Evolutionary conservation across 257 asterid species (phyloP), one percentile per base, ranked within the genome.

Genomic region (Catharanthus roseus): DNA sequence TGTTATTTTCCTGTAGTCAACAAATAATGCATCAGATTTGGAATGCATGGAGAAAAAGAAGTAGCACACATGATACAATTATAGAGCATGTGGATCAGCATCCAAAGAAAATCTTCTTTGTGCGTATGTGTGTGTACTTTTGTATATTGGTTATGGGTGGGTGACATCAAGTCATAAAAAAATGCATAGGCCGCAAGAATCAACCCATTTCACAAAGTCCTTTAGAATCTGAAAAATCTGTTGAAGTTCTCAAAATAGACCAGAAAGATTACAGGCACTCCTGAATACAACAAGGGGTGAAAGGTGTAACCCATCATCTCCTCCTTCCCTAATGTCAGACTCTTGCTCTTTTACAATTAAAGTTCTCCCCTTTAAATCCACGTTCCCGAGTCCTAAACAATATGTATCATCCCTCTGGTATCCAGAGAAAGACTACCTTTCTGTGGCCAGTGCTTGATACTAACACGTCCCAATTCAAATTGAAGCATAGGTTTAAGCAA

Each of bases 1-100:
- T 84, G 75, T 95, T 95, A 67, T 92, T 87, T 83, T 91, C 99
- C 99, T 95, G 92, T 82, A 80, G 77, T 66, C 61, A 75, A 63
- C 72, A 72, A 50, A 55, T 39, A 69, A 33, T 61, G 42, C 54
- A 67, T 71, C 62, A 79, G 66, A 42, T 33, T 10, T 3, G 45
- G 51, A 42, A 57, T 58, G 50, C 15, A 23, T 18, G 47, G 10
- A 72, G n/a, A 50, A 66, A 26, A 39, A 8, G 34, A 53, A 63
- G 21, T 3, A 69, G 2, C 39, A 24, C 10, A 5, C 10, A 16
- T 31, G 12, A 34, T 6, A n/a, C 6, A 42, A 44, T 28, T 18
- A 15, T 18, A 19, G 1, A 68, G 45, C 15, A 57, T 23, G 7
- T 15, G 3, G n/a, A 49, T 49, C 23, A 49, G 18, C 24, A 18